Conservation (phyloP, 2,329 filamentous ascomycete genomes). For the Alternaria ethzedia region DNA sequence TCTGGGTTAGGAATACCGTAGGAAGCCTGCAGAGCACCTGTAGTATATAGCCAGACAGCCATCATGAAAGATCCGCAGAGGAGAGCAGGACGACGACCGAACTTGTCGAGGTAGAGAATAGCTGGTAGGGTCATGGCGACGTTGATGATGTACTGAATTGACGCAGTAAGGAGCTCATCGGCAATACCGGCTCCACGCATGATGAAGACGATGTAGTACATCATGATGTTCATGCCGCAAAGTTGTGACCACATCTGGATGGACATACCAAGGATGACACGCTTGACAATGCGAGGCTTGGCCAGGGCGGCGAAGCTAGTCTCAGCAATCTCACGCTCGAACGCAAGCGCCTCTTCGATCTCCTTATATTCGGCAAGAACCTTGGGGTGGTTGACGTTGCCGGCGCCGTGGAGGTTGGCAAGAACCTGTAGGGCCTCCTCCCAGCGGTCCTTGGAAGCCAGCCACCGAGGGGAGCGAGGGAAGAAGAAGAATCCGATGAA, state of each 20-base stretch:
- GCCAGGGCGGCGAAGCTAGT: conserved; percentile 59
- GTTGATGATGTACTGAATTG: conserved; percentile 70
- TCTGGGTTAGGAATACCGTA: conserved; percentile 57
- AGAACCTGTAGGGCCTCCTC: conserved; percentile 65
- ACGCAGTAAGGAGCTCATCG: conserved; percentile 64
- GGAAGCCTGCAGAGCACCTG: conserved; percentile 64
- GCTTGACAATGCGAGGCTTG: conserved; percentile 61
- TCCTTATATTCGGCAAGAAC: conserved; percentile 70
- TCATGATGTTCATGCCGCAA: conserved; percentile 66
- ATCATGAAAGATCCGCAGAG: conserved; percentile 64
- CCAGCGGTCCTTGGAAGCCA: conserved; percentile 71
- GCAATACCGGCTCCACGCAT: conserved; percentile 65
- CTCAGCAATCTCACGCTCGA: conserved; percentile 60
- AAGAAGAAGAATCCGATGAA: conserved; percentile 51
- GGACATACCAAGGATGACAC: conserved; percentile 64
- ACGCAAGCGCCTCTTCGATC: conserved; percentile 61
- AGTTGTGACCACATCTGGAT: conserved; percentile 67
- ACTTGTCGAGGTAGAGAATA: conserved; percentile 65
- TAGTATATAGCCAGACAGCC: conserved; percentile 66
- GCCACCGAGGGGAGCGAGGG: conserved; percentile 68
- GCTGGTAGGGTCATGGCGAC: conserved; percentile 65
- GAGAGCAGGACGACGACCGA: conserved; percentile 64
- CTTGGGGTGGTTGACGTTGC: conserved; percentile 62
- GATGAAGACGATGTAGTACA: conserved; percentile 65
- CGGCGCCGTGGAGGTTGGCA: conserved; percentile 64